Base-by-base conservation (phyloP, 2,329 filamentous ascomycete species). In the Stromatinia cepivora region DNA sequence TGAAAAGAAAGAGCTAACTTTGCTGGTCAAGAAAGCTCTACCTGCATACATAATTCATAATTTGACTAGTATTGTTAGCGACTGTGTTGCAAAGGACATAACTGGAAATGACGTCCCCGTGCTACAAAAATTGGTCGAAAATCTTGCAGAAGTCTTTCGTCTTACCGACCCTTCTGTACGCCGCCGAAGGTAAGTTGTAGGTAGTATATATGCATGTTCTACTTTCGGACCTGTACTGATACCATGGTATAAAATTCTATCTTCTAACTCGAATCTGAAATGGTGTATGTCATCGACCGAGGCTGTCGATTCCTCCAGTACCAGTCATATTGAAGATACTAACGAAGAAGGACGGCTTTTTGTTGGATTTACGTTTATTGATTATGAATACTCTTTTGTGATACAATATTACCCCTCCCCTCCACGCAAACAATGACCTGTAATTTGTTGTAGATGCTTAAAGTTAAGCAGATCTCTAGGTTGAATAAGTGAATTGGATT, bases 281-380 rank as follows among this genome's bases (percentile, higher is more conserved):
- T 90, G 78, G 84, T 83, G 70, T 92, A 92, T n/a, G 86, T 88
- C 1, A 86, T 93, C 13, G 90, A 90, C 0, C 87, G 90, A 52
- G 93, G 93, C 72, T 93, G 91, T 73, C 87, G 91, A 5, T 93
- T 93, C 75, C 84, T 93, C 1, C 91, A 93, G 91, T 91, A 0
- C 90, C 90, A 0, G 85, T 84, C 73, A 92, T 90, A 3, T 11
- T 1, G 11, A 31, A 22, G 31, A 10, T 5, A 3, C 25, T 22
- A 17, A 15, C 25, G 22, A 28, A n/a, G 2, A 22, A 34, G 8
- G 20, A n/a, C 34, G 20, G 28, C 36, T 62, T 11, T 4, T 11
- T 48, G 28, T 62, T 25, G 31, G 22, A n/a, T 4, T 20, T 48
- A 2, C 1, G 28, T 6, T 25, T 50, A 8, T 34, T 31, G n/a